Base-by-base conservation (phyloP, 2,329 filamentous ascomycete species). In the Fusarium illudens region DNA sequence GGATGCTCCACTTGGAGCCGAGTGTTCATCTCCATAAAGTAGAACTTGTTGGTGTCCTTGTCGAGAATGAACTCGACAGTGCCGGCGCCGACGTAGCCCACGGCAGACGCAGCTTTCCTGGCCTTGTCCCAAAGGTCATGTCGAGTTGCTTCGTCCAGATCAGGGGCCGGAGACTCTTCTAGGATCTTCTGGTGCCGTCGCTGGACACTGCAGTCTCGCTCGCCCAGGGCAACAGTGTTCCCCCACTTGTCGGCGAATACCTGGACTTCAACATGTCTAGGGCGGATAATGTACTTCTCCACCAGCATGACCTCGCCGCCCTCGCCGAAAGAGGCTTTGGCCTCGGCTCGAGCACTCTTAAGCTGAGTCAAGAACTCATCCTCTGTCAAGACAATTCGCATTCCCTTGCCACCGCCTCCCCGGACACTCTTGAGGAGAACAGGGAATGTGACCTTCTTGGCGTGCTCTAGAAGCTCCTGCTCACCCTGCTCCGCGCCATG, bases 1-100 rank as follows among this genome's bases (percentile, higher is more conserved):
- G 96, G 96, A 75, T 99, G 96, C 81, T 99, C 96, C 51, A 99
- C 96, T 79, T 99, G 96, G 19, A 99, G 83, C 53, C 96, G 87
- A 0, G 96, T 97, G 75, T 93, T 91, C 86, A 92, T 92, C 80
- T 92, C 90, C 86, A 92, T 90, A 72, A 92, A 92, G 79, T 88
- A 97, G 78, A 96, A 97, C 42, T 91, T 87, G 49, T 89, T 92
- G 6, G 89, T 90, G 72, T 92, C 89, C 75, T 93, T 92, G 78
- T 97, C 93, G 6, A 97, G 90, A 42, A 97, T 91, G 75, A 94
- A 97, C 79, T 97, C 94, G 19, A 97, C 91, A 0, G 94, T 97
- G 2, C 94, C 94, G 9, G 93, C 94, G 7, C 92, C 93, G n/a
- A 91, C 90, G 73, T 97, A 97, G n/a, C 88, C 87, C 5, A 96